Conservation (phyloP, 257 asterid genomes). For the Lycium barbarum region DNA sequence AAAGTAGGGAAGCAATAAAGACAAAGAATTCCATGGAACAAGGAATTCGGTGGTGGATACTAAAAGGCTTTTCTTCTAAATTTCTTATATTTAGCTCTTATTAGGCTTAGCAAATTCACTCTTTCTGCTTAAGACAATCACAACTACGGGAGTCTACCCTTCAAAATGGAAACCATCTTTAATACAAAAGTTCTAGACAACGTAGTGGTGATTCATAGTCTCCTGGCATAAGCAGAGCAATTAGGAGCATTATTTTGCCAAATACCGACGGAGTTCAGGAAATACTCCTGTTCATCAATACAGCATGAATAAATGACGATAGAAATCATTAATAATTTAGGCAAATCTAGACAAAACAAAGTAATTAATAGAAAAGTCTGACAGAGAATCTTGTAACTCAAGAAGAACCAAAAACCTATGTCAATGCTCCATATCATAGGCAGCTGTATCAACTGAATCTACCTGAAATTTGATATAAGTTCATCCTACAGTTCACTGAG, state of each 20-base stretch:
- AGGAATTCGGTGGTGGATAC: background rate
- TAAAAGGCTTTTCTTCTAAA: too few relatives aligned
- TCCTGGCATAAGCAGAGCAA: slow-evolving; percentile 18
- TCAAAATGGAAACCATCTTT: background rate
- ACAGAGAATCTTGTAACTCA: slow-evolving; percentile 24
- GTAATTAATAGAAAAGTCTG: background rate
- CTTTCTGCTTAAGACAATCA: background rate
- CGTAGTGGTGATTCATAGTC: background rate
- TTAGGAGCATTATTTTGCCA: slow-evolving; percentile 11
- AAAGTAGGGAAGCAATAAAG: background rate
- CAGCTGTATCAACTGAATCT: background rate
- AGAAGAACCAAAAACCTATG: background rate
- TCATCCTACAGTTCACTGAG: background rate
- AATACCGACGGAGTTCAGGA: background rate
- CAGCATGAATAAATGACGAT: background rate
- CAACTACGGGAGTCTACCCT: background rate
- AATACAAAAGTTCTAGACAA: background rate
- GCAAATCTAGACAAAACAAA: slow-evolving; percentile 5
- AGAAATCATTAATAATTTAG: background rate
- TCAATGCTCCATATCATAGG: background rate
- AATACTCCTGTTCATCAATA: background rate
- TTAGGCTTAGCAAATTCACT: too few relatives aligned
- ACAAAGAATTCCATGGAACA: background rate
- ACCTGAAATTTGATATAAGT: background rate
- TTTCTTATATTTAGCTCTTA: background rate